phyloP scores from a whole-genome alignment of 371 early-diverging fungal genomes.

The Mucor ambiguus region DNA sequence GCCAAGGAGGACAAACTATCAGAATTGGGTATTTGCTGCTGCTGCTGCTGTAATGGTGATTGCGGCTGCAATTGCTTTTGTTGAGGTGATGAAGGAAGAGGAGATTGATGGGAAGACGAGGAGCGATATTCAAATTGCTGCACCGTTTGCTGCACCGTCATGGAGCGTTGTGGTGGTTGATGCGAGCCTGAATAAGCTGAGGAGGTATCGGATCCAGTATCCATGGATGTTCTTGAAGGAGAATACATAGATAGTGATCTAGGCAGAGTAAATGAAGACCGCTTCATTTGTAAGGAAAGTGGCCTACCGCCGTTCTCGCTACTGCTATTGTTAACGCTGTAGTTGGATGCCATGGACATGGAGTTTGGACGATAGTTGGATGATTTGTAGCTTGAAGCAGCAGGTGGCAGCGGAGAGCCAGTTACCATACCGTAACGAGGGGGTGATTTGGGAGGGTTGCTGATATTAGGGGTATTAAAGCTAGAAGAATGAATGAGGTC shows the following conservation, averaged over 20 bases:
- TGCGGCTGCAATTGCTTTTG: background rate
- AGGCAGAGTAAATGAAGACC: conserved; percentile 11
- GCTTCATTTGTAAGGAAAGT: conserved; percentile 19
- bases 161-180: background rate
- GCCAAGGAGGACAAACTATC: background rate
- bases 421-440: background rate
- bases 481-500: conserved; percentile 31
- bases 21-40: conserved; percentile 11
- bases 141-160: background rate
- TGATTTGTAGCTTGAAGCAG: background rate
- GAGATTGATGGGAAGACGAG: background rate
- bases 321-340: background rate
- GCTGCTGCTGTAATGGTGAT: conserved; percentile 3
- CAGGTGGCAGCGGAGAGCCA: background rate
- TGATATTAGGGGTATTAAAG: conserved; percentile 7
- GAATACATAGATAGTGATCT: conserved; percentile 28
- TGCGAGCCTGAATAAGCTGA: conserved; percentile 2
- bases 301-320: conserved; percentile 8
- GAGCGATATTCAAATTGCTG: conserved; percentile 2
- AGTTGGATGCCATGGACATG: conserved; percentile 19
- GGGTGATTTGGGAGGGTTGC: background rate
- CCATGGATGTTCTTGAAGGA: conserved; percentile 10
- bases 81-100: background rate
- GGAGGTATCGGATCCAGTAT: conserved; percentile 16
- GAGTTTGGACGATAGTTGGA: conserved; percentile 12